Evolutionary conservation across 2,329 filamentous ascomycete species (phyloP).

Genomic region (Fusarium concolor): DNA sequence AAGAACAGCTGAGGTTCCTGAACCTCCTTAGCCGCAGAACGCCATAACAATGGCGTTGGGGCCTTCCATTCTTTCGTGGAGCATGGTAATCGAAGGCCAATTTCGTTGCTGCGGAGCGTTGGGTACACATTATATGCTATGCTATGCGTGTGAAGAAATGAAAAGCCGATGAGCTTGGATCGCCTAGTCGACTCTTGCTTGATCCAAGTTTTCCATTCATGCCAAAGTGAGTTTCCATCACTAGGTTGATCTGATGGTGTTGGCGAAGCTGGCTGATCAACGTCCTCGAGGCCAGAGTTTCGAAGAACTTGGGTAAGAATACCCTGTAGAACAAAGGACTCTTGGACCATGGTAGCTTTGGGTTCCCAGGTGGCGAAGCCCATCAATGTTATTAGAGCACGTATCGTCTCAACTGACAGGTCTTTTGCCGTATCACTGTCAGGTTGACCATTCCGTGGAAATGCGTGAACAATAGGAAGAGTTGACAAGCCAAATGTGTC

Average conservation of each 20-base stretch:
- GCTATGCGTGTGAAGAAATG: constrained; percentile 54
- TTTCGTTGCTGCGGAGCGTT: constrained; percentile 52
- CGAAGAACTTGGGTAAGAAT: constrained; percentile 51
- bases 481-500: constrained; percentile 28
- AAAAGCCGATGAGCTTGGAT: constrained; percentile 54
- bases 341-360: constrained; percentile 48
- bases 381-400: constrained; percentile 53
- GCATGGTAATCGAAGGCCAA: constrained; percentile 51
- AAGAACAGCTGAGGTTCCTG: constrained; percentile 52
- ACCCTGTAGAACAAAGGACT: constrained; percentile 51
- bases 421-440: neutral
- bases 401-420: constrained; percentile 47
- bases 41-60: constrained; percentile 32
- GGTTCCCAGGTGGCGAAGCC: constrained; percentile 55
- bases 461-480: neutral
- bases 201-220: constrained; percentile 49
- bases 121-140: constrained; percentile 55
- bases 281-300: constrained; percentile 50
- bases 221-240: constrained; percentile 8
- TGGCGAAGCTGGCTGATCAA: neutral
- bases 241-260: neutral
- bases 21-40: constrained; percentile 30
- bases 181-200: constrained; percentile 50
- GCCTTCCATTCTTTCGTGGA: constrained; percentile 54
- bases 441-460: constrained; percentile 19